Conservation (phyloP, 306 rosid genomes). For the Psophocarpus tetragonolobus region DNA sequence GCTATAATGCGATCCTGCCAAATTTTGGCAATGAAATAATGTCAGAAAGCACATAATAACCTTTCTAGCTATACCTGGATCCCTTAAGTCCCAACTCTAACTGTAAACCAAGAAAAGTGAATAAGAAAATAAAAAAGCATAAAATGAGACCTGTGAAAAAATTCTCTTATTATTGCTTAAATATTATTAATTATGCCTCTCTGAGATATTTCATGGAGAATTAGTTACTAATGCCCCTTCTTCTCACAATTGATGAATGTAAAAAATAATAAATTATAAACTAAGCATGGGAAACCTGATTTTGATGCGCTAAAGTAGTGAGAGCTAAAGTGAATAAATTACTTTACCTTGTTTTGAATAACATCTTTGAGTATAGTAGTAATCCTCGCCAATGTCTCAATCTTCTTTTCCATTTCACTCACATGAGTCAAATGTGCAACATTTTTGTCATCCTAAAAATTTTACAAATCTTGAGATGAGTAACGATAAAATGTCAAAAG, state of each 20-base stretch:
- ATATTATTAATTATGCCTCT: background rate
- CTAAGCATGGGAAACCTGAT: background rate
- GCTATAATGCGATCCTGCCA: constrained; percentile 94
- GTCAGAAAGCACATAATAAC: background rate
- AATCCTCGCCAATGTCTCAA: constrained; percentile 77
- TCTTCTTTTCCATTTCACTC: constrained; percentile 95
- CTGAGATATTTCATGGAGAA: background rate
- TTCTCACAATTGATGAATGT: background rate
- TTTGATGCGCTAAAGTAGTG: constrained; percentile 6
- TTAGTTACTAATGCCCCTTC: background rate
- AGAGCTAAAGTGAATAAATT: background rate
- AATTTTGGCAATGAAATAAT: constrained; percentile 18
- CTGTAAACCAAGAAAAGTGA: background rate
- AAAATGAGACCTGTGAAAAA: constrained; percentile 6
- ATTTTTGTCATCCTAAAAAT: constrained; percentile 82
- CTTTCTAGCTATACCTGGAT: background rate
- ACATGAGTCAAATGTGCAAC: constrained; percentile 94
- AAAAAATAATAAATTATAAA: background rate
- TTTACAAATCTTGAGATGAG: constrained; percentile 26
- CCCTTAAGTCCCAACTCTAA: background rate
- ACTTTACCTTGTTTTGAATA: constrained; percentile 88
- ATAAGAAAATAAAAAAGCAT: background rate
- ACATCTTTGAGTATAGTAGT: constrained; percentile 91
- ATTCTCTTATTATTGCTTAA: background rate
- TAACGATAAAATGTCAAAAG: background rate